Evolutionary conservation across 192 early-diverging fungal species (phyloP), one percentile per base, ranked within the genome.

Genomic region (Lunasporangiospora selenospora): DNA sequence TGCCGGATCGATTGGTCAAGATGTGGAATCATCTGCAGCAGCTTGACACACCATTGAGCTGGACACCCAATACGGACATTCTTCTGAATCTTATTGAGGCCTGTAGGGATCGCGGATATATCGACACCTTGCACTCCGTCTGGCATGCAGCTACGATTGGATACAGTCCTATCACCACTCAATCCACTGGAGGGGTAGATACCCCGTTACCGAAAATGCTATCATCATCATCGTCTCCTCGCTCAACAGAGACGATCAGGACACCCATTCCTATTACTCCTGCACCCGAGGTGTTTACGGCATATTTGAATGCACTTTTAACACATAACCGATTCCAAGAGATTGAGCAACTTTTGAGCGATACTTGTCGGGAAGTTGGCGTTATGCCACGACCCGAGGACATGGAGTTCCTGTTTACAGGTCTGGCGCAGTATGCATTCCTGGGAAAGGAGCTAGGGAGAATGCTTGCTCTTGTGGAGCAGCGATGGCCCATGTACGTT

Each of bases 51-150:
- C 60, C 48, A 1, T n/a, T 58, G 33, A 6, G 32, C 6, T 73
- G 60, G 60, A 23, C 46, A 6, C 61, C 58, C 2, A 34, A 40
- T 9, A 73, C 59, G 9, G 63, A 48, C 26, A 73, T 63, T 31
- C 23, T 62, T 3, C 11, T 73, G n/a, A 34, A 63, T 40, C 21
- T 63, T 48, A 73, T 73, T 6, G 69, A 73, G 34, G 69, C 69
- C 0, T 73, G 69, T 45, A 53, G 69, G 15, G 69, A 73, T 9
- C 69, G 69, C n/a, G 69, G 69, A 11, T 63, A 73, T 13, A 58
- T 73, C 10, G 69, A 73, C 26, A 58, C 40, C 2, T 30, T 73
- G 11, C 46, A 63, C 15, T 43, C 60, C 15, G 50, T 63, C 8
- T 73, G 69, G 69, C 54, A 40, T n/a, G 16, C 40, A 6, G 67